Percentiles rank a stretch among this genome's conserved stretches.
These are phyloP conservation scores for Yarrowia divulgata DNA, from an alignment of 805 yeast genomes.

Conservation along the genomic window DNA sequence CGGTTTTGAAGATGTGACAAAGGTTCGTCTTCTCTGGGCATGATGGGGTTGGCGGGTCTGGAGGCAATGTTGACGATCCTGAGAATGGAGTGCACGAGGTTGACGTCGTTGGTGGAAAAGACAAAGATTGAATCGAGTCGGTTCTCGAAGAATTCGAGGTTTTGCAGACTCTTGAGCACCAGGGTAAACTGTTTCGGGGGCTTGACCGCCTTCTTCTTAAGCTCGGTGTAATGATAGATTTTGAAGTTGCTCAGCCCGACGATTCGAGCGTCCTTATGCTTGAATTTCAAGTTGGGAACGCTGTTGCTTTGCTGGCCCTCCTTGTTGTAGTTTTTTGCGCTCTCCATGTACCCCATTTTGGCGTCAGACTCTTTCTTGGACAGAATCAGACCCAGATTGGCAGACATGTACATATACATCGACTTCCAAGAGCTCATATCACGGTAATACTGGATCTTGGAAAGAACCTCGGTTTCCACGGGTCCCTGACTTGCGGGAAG, in stretches of 20 bases:
- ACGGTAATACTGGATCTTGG: constrained; percentile 20
- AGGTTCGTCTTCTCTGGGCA: constrained; percentile 18
- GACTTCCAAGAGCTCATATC: constrained; percentile 33
- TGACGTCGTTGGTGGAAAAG: constrained; percentile 26
- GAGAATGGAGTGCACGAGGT: constrained; percentile 21
- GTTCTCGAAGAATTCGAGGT: constrained; percentile 30
- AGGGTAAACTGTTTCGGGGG: constrained; percentile 34
- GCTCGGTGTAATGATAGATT: constrained; percentile 14
- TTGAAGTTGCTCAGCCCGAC: constrained; percentile 14
- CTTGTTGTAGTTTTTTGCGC: constrained; percentile 16
- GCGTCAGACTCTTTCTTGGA: constrained; percentile 35
- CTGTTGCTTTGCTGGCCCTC: constrained; percentile 4
- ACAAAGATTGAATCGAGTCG: constrained; percentile 19
- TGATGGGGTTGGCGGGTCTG: neutral
- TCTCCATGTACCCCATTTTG: constrained; percentile 28
- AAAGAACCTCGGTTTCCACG: constrained; percentile 29
- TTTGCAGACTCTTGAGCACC: constrained; percentile 29
- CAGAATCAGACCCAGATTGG: constrained; percentile 26
- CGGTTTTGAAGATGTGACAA: constrained; percentile 18
- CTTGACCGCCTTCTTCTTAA: constrained; percentile 11
- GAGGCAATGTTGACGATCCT: constrained; percentile 30
- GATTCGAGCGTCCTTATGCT: constrained; percentile 27
- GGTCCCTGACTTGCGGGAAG: constrained; percentile 3
- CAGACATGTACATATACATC: constrained; percentile 13
- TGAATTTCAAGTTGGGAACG: constrained; percentile 24